Conservation (phyloP, 2,329 filamentous ascomycete genomes). For the Botrytis pseudocinerea region DNA sequence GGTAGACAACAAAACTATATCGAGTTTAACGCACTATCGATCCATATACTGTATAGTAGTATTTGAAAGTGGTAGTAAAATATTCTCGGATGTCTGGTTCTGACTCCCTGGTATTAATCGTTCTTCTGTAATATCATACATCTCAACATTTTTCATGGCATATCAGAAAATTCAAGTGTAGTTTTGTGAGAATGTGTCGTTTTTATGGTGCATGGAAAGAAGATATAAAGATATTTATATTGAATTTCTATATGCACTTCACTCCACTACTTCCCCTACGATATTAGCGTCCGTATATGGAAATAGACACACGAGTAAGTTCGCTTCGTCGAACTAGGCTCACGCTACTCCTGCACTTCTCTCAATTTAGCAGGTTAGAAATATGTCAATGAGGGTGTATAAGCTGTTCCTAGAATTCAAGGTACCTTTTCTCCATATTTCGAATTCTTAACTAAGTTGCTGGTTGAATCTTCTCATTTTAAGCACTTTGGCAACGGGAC, state of each 20-base stretch:
- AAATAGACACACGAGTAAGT: background rate
- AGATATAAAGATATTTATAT: no score
- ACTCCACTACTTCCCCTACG: background rate
- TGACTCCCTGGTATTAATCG: no score
- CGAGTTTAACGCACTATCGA: no score
- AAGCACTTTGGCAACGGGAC: no score
- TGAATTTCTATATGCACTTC: background rate
- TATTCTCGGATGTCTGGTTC: no score
- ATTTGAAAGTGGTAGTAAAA: background rate
- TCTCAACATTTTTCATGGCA: no score
- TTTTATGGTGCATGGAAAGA: no score
- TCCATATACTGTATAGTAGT: background rate
- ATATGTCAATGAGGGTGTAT: background rate
- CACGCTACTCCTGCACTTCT: background rate
- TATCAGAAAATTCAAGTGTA: no score
- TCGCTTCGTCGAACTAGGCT: background rate
- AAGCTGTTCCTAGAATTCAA: background rate
- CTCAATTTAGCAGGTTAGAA: background rate
- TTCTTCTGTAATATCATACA: no score
- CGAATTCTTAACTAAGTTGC: background rate
- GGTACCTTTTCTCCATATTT: background rate
- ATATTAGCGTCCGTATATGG: background rate
- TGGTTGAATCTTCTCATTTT: background rate
- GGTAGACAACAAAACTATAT: background rate
- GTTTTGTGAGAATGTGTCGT: no score